Conservation (phyloP, 1,284 basidiomycete genomes). For the Lignosus rhinocerotis region DNA sequence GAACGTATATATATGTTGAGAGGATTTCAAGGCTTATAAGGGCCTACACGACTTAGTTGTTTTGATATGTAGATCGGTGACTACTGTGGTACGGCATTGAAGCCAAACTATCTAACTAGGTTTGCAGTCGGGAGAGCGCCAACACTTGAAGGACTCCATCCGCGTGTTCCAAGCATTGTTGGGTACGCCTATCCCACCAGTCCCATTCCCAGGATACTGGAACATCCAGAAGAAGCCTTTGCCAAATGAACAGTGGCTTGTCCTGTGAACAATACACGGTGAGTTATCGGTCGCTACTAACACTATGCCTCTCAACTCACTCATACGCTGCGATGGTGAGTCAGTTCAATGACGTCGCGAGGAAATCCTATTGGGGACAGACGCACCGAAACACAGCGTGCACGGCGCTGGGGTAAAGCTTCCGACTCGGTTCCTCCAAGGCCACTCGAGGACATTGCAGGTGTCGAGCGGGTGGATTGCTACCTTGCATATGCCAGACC, state of each 20-base stretch:
- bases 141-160: conserved; percentile 10
- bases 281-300: not conserved
- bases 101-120: not conserved
- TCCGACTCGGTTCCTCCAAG: conserved; percentile 9
- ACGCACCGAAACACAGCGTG: conserved; percentile 1
- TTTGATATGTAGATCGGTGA: not conserved
- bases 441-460: conserved; percentile 8
- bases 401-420: conserved; percentile 11
- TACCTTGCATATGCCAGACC: conserved; percentile 13
- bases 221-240: conserved; percentile 7
- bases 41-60: not conserved
- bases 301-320: not conserved
- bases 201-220: conserved; percentile 9
- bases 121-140: conserved; percentile 1
- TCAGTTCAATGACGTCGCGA: not conserved
- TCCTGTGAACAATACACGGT: not conserved
- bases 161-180: conserved; percentile 7
- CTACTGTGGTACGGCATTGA: not conserved
- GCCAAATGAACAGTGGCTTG: not conserved
- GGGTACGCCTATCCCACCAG: conserved; percentile 1
- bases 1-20: too few species aligned
- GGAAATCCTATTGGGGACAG: not conserved
- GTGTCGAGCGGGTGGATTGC: conserved; percentile 2
- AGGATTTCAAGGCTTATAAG: too few species aligned
- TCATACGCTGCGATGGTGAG: not conserved